Percentiles rank a stretch among this genome's conserved stretches.
These are phyloP conservation scores for Didymosphaeria variabile DNA, from an alignment of 2,329 filamentous ascomycete species.

Conservation along the genomic window DNA sequence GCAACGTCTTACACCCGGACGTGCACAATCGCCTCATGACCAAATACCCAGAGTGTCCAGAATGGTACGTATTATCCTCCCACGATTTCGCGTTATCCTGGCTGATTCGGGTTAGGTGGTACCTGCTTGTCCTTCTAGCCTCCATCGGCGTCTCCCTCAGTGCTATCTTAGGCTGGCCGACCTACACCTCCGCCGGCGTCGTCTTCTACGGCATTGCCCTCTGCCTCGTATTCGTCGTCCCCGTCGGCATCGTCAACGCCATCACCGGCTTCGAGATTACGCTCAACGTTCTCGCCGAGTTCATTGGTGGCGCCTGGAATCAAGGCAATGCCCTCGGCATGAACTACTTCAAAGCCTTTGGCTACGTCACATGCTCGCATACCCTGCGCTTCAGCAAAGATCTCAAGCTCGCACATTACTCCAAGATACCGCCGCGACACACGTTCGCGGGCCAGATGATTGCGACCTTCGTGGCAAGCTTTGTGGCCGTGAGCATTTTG, in stretches of 20 bases:
- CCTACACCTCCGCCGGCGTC: slow-evolving; percentile 61
- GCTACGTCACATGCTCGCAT: slow-evolving; percentile 21
- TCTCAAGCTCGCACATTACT: slow-evolving; percentile 55
- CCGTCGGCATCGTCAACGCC: slow-evolving; percentile 63
- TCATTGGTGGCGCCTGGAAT: slow-evolving; percentile 20
- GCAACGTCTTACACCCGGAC: slow-evolving; percentile 46
- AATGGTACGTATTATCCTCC: neutral
- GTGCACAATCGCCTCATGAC: slow-evolving; percentile 62
- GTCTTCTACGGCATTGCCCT: slow-evolving; percentile 62
- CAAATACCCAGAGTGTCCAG: slow-evolving; percentile 55
- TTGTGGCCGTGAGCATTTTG: slow-evolving; percentile 60
- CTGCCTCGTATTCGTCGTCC: slow-evolving; percentile 62
- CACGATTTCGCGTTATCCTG: neutral
- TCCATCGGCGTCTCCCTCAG: slow-evolving; percentile 58
- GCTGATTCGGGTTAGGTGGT: slow-evolving; percentile 57
- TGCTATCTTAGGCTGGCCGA: slow-evolving; percentile 60
- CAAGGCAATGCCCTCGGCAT: slow-evolving; percentile 21
- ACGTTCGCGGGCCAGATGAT: slow-evolving; percentile 68
- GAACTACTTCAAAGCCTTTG: slow-evolving; percentile 22
- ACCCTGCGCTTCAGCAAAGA: slow-evolving; percentile 27
- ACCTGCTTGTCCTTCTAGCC: slow-evolving; percentile 53
- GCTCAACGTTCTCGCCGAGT: slow-evolving; percentile 58
- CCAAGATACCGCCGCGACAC: slow-evolving; percentile 69
- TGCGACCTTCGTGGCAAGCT: slow-evolving; percentile 63
- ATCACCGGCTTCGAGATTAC: slow-evolving; percentile 64